phyloP scores from a whole-genome alignment of 176 grass and related monocot species.

The Urochloa ruziziensis region DNA sequence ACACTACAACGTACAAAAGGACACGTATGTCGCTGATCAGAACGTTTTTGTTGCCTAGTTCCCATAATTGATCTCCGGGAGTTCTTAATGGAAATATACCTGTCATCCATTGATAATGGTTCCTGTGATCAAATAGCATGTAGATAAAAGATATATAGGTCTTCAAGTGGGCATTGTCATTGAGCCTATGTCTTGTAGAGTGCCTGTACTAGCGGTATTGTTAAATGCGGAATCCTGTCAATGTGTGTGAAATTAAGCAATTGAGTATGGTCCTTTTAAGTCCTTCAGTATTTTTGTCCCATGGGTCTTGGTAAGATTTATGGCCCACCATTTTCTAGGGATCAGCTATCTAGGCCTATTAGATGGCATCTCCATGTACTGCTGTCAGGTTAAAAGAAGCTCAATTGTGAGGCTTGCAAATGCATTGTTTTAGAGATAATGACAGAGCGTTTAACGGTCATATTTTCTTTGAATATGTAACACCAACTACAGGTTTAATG shows the following conservation, averaged over 20 bases:
- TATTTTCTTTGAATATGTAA: not conserved
- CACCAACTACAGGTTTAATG: not conserved
- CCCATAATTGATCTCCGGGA: not conserved
- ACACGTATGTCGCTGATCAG: not conserved
- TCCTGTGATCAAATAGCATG: slow-evolving; percentile 15
- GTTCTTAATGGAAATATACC: slow-evolving; percentile 15
- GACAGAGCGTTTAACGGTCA: not conserved
- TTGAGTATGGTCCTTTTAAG: not conserved
- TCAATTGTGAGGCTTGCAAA: slow-evolving; percentile 23
- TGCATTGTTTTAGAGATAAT: not conserved
- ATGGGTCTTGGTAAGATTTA: slow-evolving; percentile 31
- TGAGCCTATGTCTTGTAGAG: not conserved
- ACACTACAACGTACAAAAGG: not conserved
- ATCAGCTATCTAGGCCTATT: slow-evolving; percentile 17
- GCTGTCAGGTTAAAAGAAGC: not conserved
- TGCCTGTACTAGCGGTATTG: slow-evolving; percentile 28
- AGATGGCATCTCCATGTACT: not conserved
- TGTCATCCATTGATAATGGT: slow-evolving; percentile 1
- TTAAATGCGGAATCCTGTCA: slow-evolving; percentile 25
- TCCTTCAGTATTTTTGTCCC: not conserved
- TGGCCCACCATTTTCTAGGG: slow-evolving; percentile 1
- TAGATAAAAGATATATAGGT: not conserved
- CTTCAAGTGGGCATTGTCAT: slow-evolving; percentile 12
- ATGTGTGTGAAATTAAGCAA: not conserved
- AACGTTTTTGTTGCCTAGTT: not conserved